Evolutionary conservation across 805 yeast genomes (phyloP).

Genomic region (Blastobotrys robertii): DNA sequence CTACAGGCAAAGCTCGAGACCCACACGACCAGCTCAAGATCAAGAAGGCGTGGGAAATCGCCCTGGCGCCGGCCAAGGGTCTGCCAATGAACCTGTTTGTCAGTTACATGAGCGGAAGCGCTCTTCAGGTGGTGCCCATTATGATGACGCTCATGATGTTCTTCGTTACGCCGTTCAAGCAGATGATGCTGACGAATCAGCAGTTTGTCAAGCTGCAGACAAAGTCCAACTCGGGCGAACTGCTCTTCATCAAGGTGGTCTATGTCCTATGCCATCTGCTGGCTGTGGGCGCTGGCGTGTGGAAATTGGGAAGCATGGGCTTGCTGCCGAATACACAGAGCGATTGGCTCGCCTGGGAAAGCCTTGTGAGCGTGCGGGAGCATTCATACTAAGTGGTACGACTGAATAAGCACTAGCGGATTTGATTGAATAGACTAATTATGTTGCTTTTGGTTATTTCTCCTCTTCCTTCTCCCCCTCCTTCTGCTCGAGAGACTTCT

Average conservation of each 20-base stretch:
- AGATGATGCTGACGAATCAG: conserved; percentile 47
- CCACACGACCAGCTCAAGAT: conserved; percentile 20
- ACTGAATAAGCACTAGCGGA: too few relatives aligned
- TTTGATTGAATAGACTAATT: background rate
- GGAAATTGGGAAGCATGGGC: conserved; percentile 84
- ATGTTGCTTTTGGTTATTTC: background rate
- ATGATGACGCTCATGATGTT: conserved; percentile 82
- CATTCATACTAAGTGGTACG: too few relatives aligned
- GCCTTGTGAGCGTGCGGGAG: conserved; percentile 1
- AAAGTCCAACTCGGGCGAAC: conserved; percentile 22
- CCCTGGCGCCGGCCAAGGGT: conserved; percentile 68
- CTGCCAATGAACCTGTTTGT: conserved; percentile 86
- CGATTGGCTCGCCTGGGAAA: conserved; percentile 91
- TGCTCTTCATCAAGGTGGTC: conserved; percentile 35
- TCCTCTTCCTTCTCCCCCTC: background rate
- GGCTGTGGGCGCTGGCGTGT: conserved; percentile 64
- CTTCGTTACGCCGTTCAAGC: conserved; percentile 57
- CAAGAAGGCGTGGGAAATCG: conserved; percentile 78
- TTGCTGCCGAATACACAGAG: conserved; percentile 76
- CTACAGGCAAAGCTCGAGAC: background rate
- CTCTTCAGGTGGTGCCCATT: conserved; percentile 82
- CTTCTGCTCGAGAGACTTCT: conserved; percentile 9
- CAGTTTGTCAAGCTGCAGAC: conserved; percentile 37
- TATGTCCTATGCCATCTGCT: conserved; percentile 41
- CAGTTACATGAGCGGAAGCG: conserved; percentile 89